phyloP scores from a whole-genome alignment of 116 monocot species.

The Posidonia oceanica region DNA sequence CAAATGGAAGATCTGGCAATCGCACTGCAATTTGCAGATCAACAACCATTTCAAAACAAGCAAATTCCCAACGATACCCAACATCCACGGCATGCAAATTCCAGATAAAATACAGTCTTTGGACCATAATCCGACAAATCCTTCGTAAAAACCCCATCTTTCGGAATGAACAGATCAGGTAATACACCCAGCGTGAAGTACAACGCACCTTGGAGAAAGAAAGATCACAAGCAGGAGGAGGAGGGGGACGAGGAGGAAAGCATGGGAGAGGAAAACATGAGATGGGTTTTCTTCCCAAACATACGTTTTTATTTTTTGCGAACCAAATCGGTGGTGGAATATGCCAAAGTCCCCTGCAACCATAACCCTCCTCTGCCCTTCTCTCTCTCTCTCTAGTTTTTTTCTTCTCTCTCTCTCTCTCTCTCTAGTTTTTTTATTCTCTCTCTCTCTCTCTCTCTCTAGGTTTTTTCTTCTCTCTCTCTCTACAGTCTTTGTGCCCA shows the following conservation, averaged over 20 bases:
- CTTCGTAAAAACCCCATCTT: no score
- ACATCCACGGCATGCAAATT: neutral
- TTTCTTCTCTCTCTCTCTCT: neutral
- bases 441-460: neutral
- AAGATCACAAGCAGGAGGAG: no score
- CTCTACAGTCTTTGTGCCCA: neutral
- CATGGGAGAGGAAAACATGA: neutral
- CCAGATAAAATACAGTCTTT: neutral
- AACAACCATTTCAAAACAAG: neutral
- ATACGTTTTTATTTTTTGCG: neutral
- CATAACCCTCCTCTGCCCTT: neutral
- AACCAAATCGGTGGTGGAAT: neutral
- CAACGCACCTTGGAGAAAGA: no score
- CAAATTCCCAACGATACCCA: neutral
- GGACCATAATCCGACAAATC: neutral
- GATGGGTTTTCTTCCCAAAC: neutral
- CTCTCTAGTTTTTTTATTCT: no score
- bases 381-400: conserved; percentile 1
- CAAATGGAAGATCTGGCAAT: neutral
- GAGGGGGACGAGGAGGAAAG: neutral
- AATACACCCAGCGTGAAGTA: no score
- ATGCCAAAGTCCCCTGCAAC: neutral
- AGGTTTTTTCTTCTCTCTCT: conserved; percentile 4
- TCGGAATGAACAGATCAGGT: no score
- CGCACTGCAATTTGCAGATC: neutral